Evolutionary conservation across 768 basidiomycete genomes (phyloP).

Genomic region (Pisolithus microcarpus): DNA sequence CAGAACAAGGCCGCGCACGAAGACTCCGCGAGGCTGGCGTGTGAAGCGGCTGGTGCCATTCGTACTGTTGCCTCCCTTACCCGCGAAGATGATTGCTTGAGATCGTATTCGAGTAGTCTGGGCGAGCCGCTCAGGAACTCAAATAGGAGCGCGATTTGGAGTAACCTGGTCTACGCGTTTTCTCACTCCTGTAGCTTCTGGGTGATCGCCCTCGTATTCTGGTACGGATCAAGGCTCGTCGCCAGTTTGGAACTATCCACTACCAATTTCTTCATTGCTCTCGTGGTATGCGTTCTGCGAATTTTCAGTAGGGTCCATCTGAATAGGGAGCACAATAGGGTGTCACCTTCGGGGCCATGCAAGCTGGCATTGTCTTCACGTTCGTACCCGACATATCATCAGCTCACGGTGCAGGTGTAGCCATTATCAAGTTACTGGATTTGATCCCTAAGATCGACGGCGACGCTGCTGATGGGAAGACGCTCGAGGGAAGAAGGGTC

Average conservation of each 20-base stretch:
- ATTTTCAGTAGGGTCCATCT: neutral
- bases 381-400: slow-evolving; percentile 88
- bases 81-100: slow-evolving; percentile 72
- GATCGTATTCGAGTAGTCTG: slow-evolving; percentile 59
- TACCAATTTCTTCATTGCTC: slow-evolving; percentile 71
- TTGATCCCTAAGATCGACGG: slow-evolving; percentile 73
- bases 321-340: slow-evolving; percentile 33
- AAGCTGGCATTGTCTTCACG: slow-evolving; percentile 78
- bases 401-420: slow-evolving; percentile 68
- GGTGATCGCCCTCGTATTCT: slow-evolving; percentile 79
- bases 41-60: slow-evolving; percentile 86
- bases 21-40: slow-evolving; percentile 78
- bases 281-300: slow-evolving; percentile 48
- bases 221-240: slow-evolving; percentile 63
- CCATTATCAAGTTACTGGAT: slow-evolving; percentile 74
- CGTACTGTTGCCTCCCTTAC: slow-evolving; percentile 87
- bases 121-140: slow-evolving; percentile 63
- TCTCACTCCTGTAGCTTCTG: slow-evolving; percentile 74
- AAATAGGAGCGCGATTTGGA: slow-evolving; percentile 55
- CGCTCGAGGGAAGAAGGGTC: slow-evolving; percentile 35
- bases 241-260: slow-evolving; percentile 47
- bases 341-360: slow-evolving; percentile 72
- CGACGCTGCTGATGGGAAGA: slow-evolving; percentile 58
- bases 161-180: slow-evolving; percentile 59
- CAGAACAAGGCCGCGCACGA: slow-evolving; percentile 76